phyloP scores from a whole-genome alignment of 2,329 filamentous ascomycete genomes.

The Colletotrichum sp. region DNA sequence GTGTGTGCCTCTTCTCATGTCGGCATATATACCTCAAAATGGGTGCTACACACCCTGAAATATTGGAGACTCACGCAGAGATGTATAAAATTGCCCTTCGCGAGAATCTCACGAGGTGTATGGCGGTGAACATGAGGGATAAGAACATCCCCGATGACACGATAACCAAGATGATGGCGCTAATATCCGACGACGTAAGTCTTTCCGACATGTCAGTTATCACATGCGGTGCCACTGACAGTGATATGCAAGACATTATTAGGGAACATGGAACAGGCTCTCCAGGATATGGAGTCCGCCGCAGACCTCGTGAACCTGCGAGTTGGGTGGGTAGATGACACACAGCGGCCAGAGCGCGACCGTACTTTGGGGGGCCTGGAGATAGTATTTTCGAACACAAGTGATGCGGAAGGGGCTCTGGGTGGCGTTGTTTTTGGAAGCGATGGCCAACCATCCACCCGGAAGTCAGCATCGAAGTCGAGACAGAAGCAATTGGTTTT shows the following conservation, averaged over 20 bases:
- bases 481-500: not conserved
- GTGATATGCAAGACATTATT: not conserved
- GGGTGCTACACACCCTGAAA: not conserved
- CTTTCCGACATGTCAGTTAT: not conserved
- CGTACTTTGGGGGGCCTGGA: not conserved
- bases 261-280: not conserved
- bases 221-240: not conserved
- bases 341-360: not conserved
- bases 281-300: not conserved
- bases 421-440: not conserved
- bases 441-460: not conserved
- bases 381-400: not conserved
- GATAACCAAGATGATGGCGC: constrained; percentile 23
- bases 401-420: not conserved
- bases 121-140: constrained; percentile 4
- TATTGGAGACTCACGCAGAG: constrained; percentile 2
- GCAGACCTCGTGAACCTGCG: not conserved
- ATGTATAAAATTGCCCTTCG: constrained; percentile 23
- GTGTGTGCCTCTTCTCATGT: constrained; percentile 22
- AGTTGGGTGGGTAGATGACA: not conserved
- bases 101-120: not conserved
- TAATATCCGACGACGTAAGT: constrained; percentile 20
- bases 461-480: not conserved
- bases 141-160: constrained; percentile 20
- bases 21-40: constrained; percentile 16